phyloP scores from a whole-genome alignment of 352 stramenopile genomes.

The Phytophthora hybrid region DNA sequence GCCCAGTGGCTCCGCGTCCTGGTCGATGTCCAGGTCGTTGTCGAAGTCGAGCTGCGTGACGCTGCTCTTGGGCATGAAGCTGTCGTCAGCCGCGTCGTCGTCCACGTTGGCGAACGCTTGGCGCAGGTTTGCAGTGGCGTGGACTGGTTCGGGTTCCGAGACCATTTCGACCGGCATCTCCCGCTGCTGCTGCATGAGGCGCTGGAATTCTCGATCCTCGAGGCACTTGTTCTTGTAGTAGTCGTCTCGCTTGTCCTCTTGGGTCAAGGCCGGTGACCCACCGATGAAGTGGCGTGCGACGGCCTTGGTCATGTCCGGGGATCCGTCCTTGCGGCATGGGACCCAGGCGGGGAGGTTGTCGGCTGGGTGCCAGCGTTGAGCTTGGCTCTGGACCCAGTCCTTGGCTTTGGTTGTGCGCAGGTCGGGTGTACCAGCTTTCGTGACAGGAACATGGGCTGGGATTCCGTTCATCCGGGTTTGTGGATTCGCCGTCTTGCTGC shows the following conservation, averaged over 20 bases:
- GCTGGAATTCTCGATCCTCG: slow-evolving; percentile 24
- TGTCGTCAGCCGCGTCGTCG: slow-evolving; percentile 8
- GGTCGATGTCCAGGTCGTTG: slow-evolving; percentile 30
- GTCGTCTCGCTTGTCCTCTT: slow-evolving; percentile 26
- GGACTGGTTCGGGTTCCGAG: slow-evolving; percentile 24
- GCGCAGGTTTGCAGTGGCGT: slow-evolving; percentile 22
- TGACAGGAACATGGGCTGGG: slow-evolving; percentile 28
- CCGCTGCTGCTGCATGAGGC: slow-evolving; percentile 27
- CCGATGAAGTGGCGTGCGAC: slow-evolving; percentile 38
- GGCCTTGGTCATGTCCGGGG: slow-evolving; percentile 39
- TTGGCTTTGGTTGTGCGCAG: slow-evolving; percentile 27
- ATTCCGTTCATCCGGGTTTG: slow-evolving; percentile 12
- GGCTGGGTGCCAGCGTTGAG: slow-evolving; percentile 37
- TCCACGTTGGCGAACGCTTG: slow-evolving; percentile 30
- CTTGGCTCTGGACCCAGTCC: slow-evolving; percentile 12
- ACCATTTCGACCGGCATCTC: slow-evolving; percentile 21
- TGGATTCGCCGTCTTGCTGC: neutral
- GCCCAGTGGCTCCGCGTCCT: slow-evolving; percentile 26
- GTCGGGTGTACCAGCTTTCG: slow-evolving; percentile 35
- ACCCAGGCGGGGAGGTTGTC: slow-evolving; percentile 82
- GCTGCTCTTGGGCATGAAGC: slow-evolving; percentile 24
- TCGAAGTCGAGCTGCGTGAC: slow-evolving; percentile 39
- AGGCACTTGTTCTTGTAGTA: slow-evolving; percentile 38
- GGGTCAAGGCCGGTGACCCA: slow-evolving; percentile 21
- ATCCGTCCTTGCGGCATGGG: slow-evolving; percentile 47